These are phyloP conservation scores for Suillus brevipes DNA, from an alignment of 768 basidiomycete genomes.

Conservation along the genomic window DNA sequence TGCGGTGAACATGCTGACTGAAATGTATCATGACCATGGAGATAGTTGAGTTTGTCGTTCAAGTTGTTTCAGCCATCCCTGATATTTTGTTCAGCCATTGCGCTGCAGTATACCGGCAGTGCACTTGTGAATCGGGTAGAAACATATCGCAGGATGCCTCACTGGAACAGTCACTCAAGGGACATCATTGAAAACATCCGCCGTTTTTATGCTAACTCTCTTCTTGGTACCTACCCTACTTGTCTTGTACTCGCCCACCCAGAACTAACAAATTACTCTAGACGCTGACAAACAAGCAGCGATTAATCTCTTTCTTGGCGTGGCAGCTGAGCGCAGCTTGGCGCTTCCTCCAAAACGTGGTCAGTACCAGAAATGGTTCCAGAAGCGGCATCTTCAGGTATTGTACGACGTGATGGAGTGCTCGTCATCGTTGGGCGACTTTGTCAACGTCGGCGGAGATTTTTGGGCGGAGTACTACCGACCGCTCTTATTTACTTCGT, in stretches of 20 bases:
- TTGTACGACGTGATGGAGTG: constrained; percentile 71
- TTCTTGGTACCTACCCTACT: constrained; percentile 58
- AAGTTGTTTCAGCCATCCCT: neutral
- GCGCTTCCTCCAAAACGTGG: constrained; percentile 54
- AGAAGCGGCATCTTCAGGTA: constrained; percentile 64
- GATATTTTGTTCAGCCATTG: constrained; percentile 60
- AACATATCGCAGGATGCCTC: constrained; percentile 91
- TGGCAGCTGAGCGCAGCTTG: constrained; percentile 50
- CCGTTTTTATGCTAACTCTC: constrained; percentile 91
- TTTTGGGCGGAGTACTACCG: constrained; percentile 92
- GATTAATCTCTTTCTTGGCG: constrained; percentile 95
- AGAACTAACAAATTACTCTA: constrained; percentile 30
- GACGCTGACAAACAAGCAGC: constrained; percentile 97
- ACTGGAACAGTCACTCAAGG: constrained; percentile 96
- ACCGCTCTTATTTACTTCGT: constrained; percentile 77
- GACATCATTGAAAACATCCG: constrained; percentile 96
- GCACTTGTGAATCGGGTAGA: constrained; percentile 95
- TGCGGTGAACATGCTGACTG: constrained; percentile 94
- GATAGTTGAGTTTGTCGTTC: constrained; percentile 62
- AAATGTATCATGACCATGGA: constrained; percentile 98
- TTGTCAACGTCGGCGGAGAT: constrained; percentile 61
- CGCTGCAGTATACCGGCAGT: constrained; percentile 95
- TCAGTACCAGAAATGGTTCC: constrained; percentile 86
- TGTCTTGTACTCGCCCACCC: neutral
- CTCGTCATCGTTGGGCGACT: constrained; percentile 56